A percentile compares a stretch with the other conserved stretches of the same genome.
Evolutionary conservation across 345 rosid genomes (phyloP).

Genomic region (Citropsis articulata): DNA sequence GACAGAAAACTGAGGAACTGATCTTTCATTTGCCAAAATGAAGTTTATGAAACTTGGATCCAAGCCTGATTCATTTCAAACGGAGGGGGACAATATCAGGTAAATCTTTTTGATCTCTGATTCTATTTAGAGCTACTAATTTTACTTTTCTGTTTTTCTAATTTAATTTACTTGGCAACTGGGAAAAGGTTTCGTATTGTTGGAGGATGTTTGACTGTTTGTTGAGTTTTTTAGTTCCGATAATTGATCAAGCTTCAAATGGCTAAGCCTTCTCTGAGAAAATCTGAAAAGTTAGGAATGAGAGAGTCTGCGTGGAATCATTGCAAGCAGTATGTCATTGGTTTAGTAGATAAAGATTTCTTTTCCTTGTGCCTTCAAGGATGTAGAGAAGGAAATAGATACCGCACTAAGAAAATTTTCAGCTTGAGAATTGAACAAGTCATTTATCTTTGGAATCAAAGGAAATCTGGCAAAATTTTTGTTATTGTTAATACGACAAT

Average conservation of each 20-base stretch:
- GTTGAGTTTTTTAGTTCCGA: background rate
- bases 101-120: slow-evolving; percentile 30
- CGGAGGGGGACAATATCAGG: slow-evolving; percentile 61
- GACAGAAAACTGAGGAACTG: slow-evolving; percentile 10
- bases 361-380: background rate
- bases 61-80: slow-evolving; percentile 78
- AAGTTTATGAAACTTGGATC: slow-evolving; percentile 95
- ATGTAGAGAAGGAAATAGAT: background rate
- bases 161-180: background rate
- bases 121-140: background rate
- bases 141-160: background rate
- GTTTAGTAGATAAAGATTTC: background rate
- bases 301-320: background rate
- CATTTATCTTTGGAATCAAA: background rate
- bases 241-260: background rate
- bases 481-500: too few relatives aligned
- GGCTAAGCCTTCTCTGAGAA: background rate
- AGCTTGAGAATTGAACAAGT: background rate
- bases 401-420: background rate
- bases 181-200: background rate
- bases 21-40: slow-evolving; percentile 37
- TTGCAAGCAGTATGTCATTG: background rate
- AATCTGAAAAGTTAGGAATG: background rate
- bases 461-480: background rate
- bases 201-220: slow-evolving; percentile 4